Base-by-base conservation (phyloP, 495 filamentous ascomycete genomes). In the Lepraria neglecta region DNA sequence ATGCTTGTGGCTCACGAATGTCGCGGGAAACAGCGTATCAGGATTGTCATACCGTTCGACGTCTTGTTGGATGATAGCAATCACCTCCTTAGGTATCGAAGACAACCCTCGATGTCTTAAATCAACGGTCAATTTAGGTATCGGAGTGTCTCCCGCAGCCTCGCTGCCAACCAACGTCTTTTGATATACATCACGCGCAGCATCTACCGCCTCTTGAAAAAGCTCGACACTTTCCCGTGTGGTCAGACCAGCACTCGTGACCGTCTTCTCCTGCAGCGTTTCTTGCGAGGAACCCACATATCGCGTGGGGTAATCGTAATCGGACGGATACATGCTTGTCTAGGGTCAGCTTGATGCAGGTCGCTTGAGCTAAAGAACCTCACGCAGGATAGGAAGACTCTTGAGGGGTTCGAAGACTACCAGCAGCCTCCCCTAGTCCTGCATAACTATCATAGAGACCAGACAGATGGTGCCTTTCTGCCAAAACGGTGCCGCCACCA, bases 21-120 rank as follows among this genome's bases (percentile, higher is more conserved):
- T 35, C 31, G 31, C 10, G 30, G 51, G 30, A 33, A 17, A 31
- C 17, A 19, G 3, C n/a, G 21, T n/a, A n/a, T n/a, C 17, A 59
- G 51, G 35, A 38, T 38, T 3, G 11, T 63, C 81, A 62, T 76
- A 96, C 92, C 92, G 80, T 77, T 95, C 92, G 54, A 97, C 82
- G 70, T 96, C 89, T 72, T 92, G 84, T 74, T 91, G 95, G 58
- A 98, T 91, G 65, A 95, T 83, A 70, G 94, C 90, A 38, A 97
- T 85, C 57, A 96, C 89, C 63, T 92, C 88, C 47, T 92, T 88
- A 1, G 92, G 92, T 67, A 98, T 82, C 61, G 77, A 82, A 51
- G 81, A 79, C 45, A 98, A 92, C 64, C 85, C 83, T 62, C 86
- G 88, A 71, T 92, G 85, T 64, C 89, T 90, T 68, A 98, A 75